Conservation (phyloP, 306 rosid species). For the Arachis stenosperma region DNA sequence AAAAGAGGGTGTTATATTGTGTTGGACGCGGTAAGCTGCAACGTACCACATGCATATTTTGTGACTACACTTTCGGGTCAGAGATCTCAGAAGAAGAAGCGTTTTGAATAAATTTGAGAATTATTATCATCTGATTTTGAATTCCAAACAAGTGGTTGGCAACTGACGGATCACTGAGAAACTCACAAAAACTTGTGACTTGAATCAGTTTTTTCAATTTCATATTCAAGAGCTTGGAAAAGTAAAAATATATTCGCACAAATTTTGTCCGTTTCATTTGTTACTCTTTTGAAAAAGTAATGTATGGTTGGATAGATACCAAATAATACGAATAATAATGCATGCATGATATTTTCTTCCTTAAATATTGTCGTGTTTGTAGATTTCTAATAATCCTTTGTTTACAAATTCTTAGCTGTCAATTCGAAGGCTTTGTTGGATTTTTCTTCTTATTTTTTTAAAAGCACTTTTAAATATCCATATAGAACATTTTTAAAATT, state of each 20-base stretch:
- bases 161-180: slow-evolving; percentile 10
- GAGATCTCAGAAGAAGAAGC: slow-evolving; percentile 74
- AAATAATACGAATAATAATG: no score
- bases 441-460: neutral
- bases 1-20: slow-evolving; percentile 31
- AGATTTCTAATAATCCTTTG: neutral
- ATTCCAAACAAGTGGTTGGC: slow-evolving; percentile 33
- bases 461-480: no score
- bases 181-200: slow-evolving; percentile 45
- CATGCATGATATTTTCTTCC: neutral
- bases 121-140: slow-evolving; percentile 38
- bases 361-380: neutral
- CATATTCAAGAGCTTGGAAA: slow-evolving; percentile 17
- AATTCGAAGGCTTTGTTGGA: neutral
- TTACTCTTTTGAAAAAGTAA: slow-evolving; percentile 30
- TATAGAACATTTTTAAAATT: no score
- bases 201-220: slow-evolving; percentile 41
- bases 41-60: slow-evolving; percentile 86
- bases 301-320: neutral
- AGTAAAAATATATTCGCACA: slow-evolving; percentile 20
- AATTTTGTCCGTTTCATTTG: slow-evolving; percentile 46
- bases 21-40: slow-evolving; percentile 64
- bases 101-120: slow-evolving; percentile 44
- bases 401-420: neutral
- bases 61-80: slow-evolving; percentile 88